Evolutionary conservation across 768 basidiomycete species (phyloP).

Genomic region (Chlorophyllum brunneum): DNA sequence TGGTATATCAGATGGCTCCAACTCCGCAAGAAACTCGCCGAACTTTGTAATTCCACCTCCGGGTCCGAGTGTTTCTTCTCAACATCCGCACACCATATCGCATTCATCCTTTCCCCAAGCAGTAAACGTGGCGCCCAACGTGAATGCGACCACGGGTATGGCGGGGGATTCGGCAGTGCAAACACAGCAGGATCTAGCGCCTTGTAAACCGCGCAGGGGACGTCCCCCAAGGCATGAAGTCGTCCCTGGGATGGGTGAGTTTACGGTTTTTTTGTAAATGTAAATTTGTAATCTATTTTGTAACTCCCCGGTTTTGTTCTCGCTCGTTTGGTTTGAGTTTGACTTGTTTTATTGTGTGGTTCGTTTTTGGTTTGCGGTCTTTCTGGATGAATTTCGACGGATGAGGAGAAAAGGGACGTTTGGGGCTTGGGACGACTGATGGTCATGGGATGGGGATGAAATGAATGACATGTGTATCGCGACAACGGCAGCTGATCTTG

Average conservation of each 20-base stretch:
- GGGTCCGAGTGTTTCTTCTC: not conserved
- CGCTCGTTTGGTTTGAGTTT: not conserved
- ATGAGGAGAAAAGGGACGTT: not conserved
- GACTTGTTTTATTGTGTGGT: not conserved
- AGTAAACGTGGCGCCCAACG: not conserved
- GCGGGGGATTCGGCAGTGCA: not conserved
- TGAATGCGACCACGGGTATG: not conserved
- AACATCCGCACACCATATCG: not conserved
- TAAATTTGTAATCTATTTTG: not conserved
- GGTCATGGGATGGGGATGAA: not conserved
- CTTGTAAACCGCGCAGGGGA: slow-evolving; percentile 9
- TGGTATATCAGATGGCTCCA: not conserved
- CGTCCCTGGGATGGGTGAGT: slow-evolving; percentile 11
- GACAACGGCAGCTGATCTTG: too few relatives aligned
- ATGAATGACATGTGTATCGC: not conserved
- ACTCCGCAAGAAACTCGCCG: not conserved
- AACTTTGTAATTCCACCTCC: not conserved
- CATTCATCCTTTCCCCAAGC: not conserved
- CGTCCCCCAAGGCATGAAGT: slow-evolving; percentile 10
- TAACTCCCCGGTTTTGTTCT: not conserved
- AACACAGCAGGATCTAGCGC: slow-evolving; percentile 1
- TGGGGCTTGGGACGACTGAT: not conserved
- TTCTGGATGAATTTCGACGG: not conserved
- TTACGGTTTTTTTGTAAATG: slow-evolving; percentile 7
- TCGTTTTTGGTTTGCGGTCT: not conserved